Conservation (phyloP, 2,329 filamentous ascomycete genomes). For the Hirsutella rhossiliensis region DNA sequence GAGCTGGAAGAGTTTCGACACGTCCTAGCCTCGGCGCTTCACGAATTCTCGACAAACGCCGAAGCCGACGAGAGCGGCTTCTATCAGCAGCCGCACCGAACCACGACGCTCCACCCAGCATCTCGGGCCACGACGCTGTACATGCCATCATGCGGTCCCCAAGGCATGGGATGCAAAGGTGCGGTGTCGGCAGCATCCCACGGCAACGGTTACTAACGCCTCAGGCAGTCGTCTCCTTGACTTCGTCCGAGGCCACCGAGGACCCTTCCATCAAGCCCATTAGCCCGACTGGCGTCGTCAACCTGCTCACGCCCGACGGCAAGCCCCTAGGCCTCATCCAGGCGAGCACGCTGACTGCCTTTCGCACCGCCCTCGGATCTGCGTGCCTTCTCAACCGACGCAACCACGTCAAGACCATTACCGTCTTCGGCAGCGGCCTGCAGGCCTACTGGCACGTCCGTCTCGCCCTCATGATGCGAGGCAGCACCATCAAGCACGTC, state of each 20-base stretch:
- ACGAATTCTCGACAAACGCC: slow-evolving; percentile 49
- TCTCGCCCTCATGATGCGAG: slow-evolving; percentile 64
- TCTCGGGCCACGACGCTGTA: slow-evolving; percentile 54
- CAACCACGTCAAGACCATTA: slow-evolving; percentile 58
- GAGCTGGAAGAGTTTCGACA: slow-evolving; percentile 41
- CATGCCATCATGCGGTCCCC: slow-evolving; percentile 57
- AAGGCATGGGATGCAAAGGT: slow-evolving; percentile 59
- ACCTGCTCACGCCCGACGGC: slow-evolving; percentile 53
- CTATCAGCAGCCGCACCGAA: slow-evolving; percentile 44
- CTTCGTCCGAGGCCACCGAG: slow-evolving; percentile 24
- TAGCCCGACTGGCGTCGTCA: slow-evolving; percentile 53
- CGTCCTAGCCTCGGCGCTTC: slow-evolving; percentile 37
- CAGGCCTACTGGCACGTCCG: slow-evolving; percentile 95
- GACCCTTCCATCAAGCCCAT: slow-evolving; percentile 20
- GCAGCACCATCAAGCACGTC: slow-evolving; percentile 60
- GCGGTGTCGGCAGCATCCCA: neutral
- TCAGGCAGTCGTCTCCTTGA: slow-evolving; percentile 48
- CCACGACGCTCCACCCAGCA: slow-evolving; percentile 31
- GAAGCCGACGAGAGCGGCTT: slow-evolving; percentile 28
- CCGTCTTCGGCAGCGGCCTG: slow-evolving; percentile 77
- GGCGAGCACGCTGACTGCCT: slow-evolving; percentile 64
- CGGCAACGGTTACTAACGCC: neutral
- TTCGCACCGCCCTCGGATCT: slow-evolving; percentile 65
- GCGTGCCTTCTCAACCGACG: slow-evolving; percentile 55
- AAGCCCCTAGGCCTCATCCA: slow-evolving; percentile 56